A percentile compares a stretch with the other conserved stretches of the same genome.
Conservation (phyloP, 2,329 filamentous ascomycete species). For the Fusarium anguioides region DNA sequence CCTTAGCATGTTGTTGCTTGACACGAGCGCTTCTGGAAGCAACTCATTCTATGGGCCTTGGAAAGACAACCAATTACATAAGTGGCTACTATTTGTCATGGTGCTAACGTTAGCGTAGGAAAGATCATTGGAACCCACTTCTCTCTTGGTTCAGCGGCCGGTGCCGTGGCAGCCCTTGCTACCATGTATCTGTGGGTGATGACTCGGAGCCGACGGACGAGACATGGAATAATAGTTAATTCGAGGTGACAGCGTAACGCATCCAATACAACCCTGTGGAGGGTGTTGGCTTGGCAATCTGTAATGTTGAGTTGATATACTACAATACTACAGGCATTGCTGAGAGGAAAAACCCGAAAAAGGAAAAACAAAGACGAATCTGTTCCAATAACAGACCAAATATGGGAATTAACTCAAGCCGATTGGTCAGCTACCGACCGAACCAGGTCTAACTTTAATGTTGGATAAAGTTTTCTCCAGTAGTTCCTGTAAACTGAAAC, state of each 20-base stretch:
- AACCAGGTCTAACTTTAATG: neutral
- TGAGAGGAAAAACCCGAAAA: too few species aligned
- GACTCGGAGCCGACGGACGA: conserved; percentile 29
- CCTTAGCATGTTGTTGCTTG: conserved; percentile 12
- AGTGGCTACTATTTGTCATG: neutral
- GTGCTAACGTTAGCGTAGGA: neutral
- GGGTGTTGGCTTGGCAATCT: conserved; percentile 15
- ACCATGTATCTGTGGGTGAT: conserved; percentile 18
- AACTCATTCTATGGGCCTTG: conserved; percentile 3
- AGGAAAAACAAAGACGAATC: neutral
- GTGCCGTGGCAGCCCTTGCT: conserved; percentile 16
- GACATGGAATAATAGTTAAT: conserved; percentile 11
- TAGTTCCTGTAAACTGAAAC: conserved; percentile 17
- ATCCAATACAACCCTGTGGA: conserved; percentile 1
- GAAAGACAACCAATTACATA: conserved; percentile 13
- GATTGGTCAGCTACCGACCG: neutral
- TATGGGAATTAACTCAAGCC: neutral
- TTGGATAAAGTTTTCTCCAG: neutral
- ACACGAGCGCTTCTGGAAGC: conserved; percentile 24
- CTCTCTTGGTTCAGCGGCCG: neutral
- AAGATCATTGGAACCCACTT: neutral
- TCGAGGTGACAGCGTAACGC: neutral
- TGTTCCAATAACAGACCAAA: neutral
- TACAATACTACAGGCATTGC: neutral
- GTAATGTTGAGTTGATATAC: neutral